These are phyloP conservation scores for Suillus ampliporus DNA, from an alignment of 768 basidiomycete genomes.

Conservation along the genomic window DNA sequence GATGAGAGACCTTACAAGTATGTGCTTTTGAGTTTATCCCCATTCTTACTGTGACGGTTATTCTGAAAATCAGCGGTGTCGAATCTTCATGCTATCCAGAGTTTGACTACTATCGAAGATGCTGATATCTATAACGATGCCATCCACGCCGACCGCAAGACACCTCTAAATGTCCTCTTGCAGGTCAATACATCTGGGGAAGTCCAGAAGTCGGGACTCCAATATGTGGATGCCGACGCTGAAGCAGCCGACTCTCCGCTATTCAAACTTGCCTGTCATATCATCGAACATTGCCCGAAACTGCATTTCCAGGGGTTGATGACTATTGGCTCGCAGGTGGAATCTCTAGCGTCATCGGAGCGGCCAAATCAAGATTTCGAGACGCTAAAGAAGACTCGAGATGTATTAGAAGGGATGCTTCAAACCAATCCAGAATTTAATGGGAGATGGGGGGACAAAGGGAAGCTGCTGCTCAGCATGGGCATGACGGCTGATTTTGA, in stretches of 20 bases:
- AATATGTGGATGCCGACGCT: constrained; percentile 53
- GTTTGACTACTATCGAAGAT: constrained; percentile 79
- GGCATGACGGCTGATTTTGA: constrained; percentile 98
- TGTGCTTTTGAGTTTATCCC: constrained; percentile 22
- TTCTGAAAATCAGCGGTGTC: constrained; percentile 65
- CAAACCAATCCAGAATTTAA: constrained; percentile 26
- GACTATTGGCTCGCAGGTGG: constrained; percentile 90
- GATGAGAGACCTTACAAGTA: constrained; percentile 84
- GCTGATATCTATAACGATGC: constrained; percentile 82
- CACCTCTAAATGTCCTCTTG: constrained; percentile 79
- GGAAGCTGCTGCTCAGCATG: constrained; percentile 78
- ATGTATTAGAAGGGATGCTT: constrained; percentile 57
- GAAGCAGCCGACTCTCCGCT: constrained; percentile 53
- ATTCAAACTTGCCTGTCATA: constrained; percentile 66
- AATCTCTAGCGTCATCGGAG: constrained; percentile 55
- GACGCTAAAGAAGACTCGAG: constrained; percentile 65
- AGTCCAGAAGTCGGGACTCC: constrained; percentile 84
- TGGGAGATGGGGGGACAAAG: constrained; percentile 53
- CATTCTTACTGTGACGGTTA: constrained; percentile 11
- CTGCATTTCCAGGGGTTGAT: constrained; percentile 87
- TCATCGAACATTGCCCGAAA: constrained; percentile 74
- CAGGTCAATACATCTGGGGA: constrained; percentile 98
- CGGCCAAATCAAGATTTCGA: constrained; percentile 78
- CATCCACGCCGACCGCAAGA: constrained; percentile 57
- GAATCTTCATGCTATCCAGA: constrained; percentile 88